These are phyloP conservation scores for Fusarium xyrophilum DNA, from an alignment of 2,329 filamentous ascomycete genomes.

Conservation along the genomic window DNA sequence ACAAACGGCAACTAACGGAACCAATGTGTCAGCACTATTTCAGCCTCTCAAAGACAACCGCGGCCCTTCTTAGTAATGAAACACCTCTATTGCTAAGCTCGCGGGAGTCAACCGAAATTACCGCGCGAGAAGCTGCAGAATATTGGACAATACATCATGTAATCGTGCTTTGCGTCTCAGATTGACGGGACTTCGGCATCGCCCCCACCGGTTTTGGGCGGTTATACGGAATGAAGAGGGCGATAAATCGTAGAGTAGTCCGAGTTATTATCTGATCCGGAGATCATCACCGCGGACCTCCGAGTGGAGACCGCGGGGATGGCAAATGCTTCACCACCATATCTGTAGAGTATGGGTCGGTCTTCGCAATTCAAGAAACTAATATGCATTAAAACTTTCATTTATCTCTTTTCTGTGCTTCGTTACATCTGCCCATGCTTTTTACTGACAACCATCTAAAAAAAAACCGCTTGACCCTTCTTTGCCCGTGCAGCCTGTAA, in stretches of 20 bases:
- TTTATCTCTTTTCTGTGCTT: conserved; percentile 42
- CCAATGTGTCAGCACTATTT: conserved; percentile 1
- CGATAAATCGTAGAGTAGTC: neutral
- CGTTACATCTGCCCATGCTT: conserved; percentile 42
- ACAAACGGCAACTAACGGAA: neutral
- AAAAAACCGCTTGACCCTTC: conserved; percentile 38
- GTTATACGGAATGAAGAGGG: neutral
- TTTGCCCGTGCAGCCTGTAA: conserved; percentile 38
- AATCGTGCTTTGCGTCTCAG: conserved; percentile 13
- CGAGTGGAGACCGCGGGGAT: neutral
- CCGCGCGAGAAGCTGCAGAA: neutral
- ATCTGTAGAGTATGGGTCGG: neutral
- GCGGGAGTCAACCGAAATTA: neutral
- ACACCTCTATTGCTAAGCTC: conserved; percentile 24
- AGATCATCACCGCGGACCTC: neutral
- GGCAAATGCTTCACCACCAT: neutral
- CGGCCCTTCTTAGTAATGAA: conserved; percentile 21
- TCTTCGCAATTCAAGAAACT: neutral
- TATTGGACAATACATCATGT: conserved; percentile 18
- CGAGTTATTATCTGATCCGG: neutral
- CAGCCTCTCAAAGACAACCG: neutral
- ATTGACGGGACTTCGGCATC: conserved; percentile 34
- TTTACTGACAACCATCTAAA: conserved; percentile 41
- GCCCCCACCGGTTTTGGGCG: neutral
- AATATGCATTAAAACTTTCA: conserved; percentile 38